Percentiles rank a stretch among this genome's conserved stretches.
Conservation (phyloP, 2,329 filamentous ascomycete species). For the Microdochium nivale region DNA sequence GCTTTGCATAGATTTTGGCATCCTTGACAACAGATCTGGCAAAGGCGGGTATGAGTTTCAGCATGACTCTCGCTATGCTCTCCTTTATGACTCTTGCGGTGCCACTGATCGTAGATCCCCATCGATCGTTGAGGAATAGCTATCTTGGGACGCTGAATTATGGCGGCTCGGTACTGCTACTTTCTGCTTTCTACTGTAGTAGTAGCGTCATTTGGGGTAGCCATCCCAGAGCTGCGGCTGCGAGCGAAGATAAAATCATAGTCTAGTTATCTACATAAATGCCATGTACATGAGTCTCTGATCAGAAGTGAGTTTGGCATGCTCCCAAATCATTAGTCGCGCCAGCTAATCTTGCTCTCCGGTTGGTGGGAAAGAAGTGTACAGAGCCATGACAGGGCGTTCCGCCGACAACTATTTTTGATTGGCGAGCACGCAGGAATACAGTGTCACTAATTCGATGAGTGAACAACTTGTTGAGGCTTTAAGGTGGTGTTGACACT, state of each 20-base stretch:
- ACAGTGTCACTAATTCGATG: too few relatives aligned
- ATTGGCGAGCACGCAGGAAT: too few relatives aligned
- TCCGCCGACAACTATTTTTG: too few relatives aligned
- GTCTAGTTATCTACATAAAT: too few relatives aligned
- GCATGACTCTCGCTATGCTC: conserved; percentile 33
- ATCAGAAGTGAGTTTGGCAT: too few relatives aligned
- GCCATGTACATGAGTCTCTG: too few relatives aligned
- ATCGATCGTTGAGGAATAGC: conserved; percentile 27
- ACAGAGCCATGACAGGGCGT: too few relatives aligned
- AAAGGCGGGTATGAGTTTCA: conserved; percentile 35
- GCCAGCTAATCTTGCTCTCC: too few relatives aligned
- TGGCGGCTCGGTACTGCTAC: conserved; percentile 27
- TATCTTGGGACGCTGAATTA: conserved; percentile 38
- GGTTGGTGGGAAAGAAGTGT: too few relatives aligned
- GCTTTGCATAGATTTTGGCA: conserved; percentile 30
- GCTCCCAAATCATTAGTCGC: too few relatives aligned
- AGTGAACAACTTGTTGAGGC: too few relatives aligned
- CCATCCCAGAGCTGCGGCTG: neutral
- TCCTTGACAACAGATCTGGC: conserved; percentile 31
- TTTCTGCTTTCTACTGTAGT: conserved; percentile 5
- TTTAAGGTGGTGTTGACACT: too few relatives aligned
- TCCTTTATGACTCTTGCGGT: conserved; percentile 34
- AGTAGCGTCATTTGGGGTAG: neutral
- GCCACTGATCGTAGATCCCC: conserved; percentile 34
- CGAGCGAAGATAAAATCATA: neutral